Evolutionary conservation across 306 rosid genomes (phyloP), one percentile per base, ranked within the genome.

Genomic region (Prunus padus): DNA sequence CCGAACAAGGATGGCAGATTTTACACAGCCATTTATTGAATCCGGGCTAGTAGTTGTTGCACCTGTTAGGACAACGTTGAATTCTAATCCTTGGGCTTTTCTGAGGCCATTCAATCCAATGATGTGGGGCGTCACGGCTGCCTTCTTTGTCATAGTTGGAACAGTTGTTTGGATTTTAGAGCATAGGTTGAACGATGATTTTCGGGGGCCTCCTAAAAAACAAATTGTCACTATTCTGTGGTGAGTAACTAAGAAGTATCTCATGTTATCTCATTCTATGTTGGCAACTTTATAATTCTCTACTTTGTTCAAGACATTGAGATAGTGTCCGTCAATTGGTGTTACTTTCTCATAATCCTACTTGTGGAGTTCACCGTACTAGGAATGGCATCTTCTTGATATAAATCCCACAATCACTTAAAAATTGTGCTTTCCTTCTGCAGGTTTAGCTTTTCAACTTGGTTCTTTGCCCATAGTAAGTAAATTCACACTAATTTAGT

Each of bases 1-100:
- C 65, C 82, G 99, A 82, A 96, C 98, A 65, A 90, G 71, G 82
- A 77, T 92, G 90, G 99, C 77, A 28, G 99, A 96, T 84, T 96
- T 96, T 83, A 90, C 98, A 33, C 98, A 96, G 82, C 99, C 99
- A 61, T 96, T 73, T 66, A 69, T 92, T 11, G 99, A 93, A 85
- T 92, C 99, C 62, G 99, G 99, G 65, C 85, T 96, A 20, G 99
- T 92, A 26, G 96, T 96, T 19, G 93, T 96, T 33, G 98, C 93
- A 7, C 92, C 92, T 3, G 86, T 92, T 18, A 83, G 28, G 80
- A 76, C 75, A 72, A 47, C 44, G 1, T 12, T 59, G 65, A 86
- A 85, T 59, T 85, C 99, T 10, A 84, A 33, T 75, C 91, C 93
- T 33, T 96, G 93, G 97, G 96, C 99, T 55, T 96, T 96, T 84